Evolutionary conservation across 2,329 filamentous ascomycete genomes (phyloP).

Genomic region (Penicillium expansum): DNA sequence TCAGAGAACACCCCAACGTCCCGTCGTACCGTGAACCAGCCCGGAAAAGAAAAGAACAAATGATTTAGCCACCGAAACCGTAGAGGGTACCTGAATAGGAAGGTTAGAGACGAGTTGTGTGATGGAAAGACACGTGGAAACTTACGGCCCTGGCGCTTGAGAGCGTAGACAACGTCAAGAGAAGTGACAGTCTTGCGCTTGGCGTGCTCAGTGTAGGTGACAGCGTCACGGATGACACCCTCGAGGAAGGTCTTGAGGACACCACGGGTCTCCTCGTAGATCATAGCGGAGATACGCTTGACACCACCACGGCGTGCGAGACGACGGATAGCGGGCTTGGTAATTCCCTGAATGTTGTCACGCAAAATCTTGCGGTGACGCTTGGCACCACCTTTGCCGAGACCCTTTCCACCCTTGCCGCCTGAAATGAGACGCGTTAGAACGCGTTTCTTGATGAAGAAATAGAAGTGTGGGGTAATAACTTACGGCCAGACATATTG

Average conservation of each 20-base stretch:
- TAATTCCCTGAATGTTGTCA: conserved; percentile 99
- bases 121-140: conserved; percentile 9
- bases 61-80: conserved; percentile 79
- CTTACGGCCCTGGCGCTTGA: conserved; percentile 61
- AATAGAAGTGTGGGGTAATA: conserved; percentile 10
- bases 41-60: conserved; percentile 38
- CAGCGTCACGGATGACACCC: conserved; percentile 73
- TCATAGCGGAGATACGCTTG: conserved; percentile 99
- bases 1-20: conserved; percentile 46
- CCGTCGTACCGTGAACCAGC: conserved; percentile 45
- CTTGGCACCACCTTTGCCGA: conserved; percentile 98
- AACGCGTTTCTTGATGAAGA: conserved; percentile 18
- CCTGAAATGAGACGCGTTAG: conserved; percentile 58
- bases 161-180: conserved; percentile 62
- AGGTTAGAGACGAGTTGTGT: conserved; percentile 20
- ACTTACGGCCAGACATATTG: conserved; percentile 62
- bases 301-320: conserved; percentile 98
- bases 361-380: conserved; percentile 98
- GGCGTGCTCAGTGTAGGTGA: conserved; percentile 80
- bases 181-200: conserved; percentile 63
- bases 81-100: conserved; percentile 63
- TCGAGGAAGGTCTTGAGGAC: conserved; percentile 82
- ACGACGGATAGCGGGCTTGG: conserved; percentile 97
- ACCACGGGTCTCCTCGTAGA: conserved; percentile 80
- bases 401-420: conserved; percentile 95